Percentiles rank a stretch among this genome's conserved stretches.
Evolutionary conservation across 2,329 filamentous ascomycete genomes (phyloP).

Genomic region (Aspergillus sp.): DNA sequence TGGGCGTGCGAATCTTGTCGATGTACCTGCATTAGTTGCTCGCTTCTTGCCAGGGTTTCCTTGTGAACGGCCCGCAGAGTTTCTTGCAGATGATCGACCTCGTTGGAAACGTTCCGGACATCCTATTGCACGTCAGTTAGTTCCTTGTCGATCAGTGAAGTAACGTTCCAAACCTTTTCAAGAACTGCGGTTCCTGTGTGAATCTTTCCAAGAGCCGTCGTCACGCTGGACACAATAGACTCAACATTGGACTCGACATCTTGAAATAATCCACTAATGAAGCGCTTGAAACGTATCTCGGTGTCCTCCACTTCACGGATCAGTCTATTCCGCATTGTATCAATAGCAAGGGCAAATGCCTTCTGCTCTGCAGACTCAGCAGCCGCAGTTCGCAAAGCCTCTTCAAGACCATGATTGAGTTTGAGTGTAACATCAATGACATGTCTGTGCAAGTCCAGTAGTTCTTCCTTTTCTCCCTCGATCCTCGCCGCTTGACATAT

Average conservation of each 20-base stretch:
- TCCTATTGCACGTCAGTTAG: conserved; percentile 18
- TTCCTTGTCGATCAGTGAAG: background rate
- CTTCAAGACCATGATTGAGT: conserved; percentile 28
- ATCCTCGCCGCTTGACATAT: conserved; percentile 57
- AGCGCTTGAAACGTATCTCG: conserved; percentile 15
- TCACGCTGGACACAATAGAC: conserved; percentile 12
- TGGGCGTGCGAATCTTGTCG: conserved; percentile 20
- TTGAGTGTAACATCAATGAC: conserved; percentile 31
- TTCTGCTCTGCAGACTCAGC: conserved; percentile 23
- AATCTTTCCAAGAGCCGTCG: conserved; percentile 12
- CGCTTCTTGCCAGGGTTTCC: conserved; percentile 20
- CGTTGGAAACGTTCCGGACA: conserved; percentile 20
- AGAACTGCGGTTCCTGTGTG: conserved; percentile 13
- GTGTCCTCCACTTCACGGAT: conserved; percentile 27
- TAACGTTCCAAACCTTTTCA: conserved; percentile 14
- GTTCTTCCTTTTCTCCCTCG: conserved; percentile 49
- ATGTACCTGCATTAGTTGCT: conserved; percentile 22
- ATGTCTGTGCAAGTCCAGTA: conserved; percentile 34
- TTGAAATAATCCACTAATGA: conserved; percentile 20
- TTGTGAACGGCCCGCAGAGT: conserved; percentile 20
- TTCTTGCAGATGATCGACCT: conserved; percentile 17
- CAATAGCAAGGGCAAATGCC: conserved; percentile 26
- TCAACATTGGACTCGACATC: conserved; percentile 20
- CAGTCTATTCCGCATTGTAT: conserved; percentile 24
- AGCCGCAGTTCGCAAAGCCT: conserved; percentile 26